These are phyloP conservation scores for Medicago arabica DNA, from an alignment of 306 rosid genomes.

Conservation along the genomic window DNA sequence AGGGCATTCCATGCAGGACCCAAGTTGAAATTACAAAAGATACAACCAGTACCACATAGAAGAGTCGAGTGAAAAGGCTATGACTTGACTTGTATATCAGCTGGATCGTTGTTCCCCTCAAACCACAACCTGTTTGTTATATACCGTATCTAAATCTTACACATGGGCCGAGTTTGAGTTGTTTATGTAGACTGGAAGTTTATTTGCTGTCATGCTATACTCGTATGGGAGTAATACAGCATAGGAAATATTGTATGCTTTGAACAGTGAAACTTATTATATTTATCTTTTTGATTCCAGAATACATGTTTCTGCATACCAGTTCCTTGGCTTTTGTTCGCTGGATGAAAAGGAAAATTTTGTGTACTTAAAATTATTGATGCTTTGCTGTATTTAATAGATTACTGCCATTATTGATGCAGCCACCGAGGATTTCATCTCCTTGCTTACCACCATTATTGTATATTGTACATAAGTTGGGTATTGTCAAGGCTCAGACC, in stretches of 20 bases:
- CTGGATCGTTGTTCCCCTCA: conserved; percentile 30
- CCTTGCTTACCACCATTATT: too few relatives aligned
- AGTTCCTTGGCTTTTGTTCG: conserved; percentile 43
- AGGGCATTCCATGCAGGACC: conserved; percentile 6
- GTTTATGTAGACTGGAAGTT: conserved; percentile 23
- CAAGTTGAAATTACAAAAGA: conserved; percentile 25
- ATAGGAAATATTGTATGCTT: conserved; percentile 33
- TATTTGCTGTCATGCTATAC: conserved; percentile 28
- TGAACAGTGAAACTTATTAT: conserved; percentile 3
- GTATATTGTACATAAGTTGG: too few relatives aligned
- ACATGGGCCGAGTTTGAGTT: conserved; percentile 17
- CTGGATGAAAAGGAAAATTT: conserved; percentile 66
- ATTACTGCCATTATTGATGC: too few relatives aligned
- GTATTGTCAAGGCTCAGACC: too few relatives aligned
- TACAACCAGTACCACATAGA: conserved; percentile 12
- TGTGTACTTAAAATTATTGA: conserved; percentile 69
- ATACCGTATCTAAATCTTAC: conserved; percentile 22
- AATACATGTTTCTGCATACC: conserved; percentile 3
- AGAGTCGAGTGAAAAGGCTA: conserved; percentile 30
- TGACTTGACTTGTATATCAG: conserved; percentile 18
- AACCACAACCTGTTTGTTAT: conserved; percentile 13
- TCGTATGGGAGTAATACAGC: conserved; percentile 2
- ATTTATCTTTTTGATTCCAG: conserved; percentile 11
- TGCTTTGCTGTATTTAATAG: conserved; percentile 46
- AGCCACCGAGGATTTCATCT: too few relatives aligned